Evolutionary conservation across 2,329 filamentous ascomycete species (phyloP), one percentile per base, ranked within the genome.

Genomic region (Hortaea werneckii): DNA sequence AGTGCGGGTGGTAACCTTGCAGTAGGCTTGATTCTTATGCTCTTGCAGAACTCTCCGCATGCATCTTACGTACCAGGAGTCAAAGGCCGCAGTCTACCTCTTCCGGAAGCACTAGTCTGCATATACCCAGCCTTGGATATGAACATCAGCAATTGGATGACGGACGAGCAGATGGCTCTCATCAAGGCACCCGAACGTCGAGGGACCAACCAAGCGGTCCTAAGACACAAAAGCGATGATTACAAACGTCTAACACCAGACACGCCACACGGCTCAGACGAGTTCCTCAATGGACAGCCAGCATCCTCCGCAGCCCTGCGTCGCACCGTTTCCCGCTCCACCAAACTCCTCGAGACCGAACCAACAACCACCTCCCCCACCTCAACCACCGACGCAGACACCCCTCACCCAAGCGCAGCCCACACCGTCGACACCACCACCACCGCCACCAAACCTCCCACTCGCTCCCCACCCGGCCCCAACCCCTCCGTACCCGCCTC

Each of bases 81-180:
- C 40, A 13, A 74, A 8, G 46, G 74, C 73, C 10, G 68, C 69
- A 45, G 54, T 7, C 50, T 56, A 12, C 50, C 62, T 79, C 83
- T 88, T 0, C 92, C 92, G 0, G 83, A 85, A 43, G 90, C 88
- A 0, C 67, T 96, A 6, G 75, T 96, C 0, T 74, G 95, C 41
- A 81, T 94, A 48, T 98, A 98, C 58, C 92, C 92, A 0, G 82
- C 83, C 0, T 70, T 98, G 48, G 92, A 96, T 59, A 88, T 96
- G 85, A 95, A 94, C 59, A 96, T 96, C 54, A 87, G 87, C 34
- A 95, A 89, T 65, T 98, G 92, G 92, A 96, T 98, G 89, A 89
- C 87, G 0, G 90, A 96, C 57, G 90, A 96, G 64, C 89, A 98
- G 63, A 94, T 96, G 87, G 80, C 87, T 0, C 70, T 98, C 50